phyloP scores from a whole-genome alignment of 257 asterid genomes.

The Lavandula angustifolia region DNA sequence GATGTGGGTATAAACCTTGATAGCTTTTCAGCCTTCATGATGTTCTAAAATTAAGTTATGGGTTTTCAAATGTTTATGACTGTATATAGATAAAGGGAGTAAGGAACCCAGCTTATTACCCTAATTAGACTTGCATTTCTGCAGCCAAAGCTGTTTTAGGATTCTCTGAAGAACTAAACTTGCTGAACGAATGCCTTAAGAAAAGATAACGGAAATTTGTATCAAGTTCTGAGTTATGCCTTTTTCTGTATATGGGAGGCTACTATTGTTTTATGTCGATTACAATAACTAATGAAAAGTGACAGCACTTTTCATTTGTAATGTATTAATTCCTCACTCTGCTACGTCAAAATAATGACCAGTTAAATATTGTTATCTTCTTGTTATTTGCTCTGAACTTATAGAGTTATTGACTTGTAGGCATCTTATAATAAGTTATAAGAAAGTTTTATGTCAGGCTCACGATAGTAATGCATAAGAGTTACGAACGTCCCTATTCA shows the following conservation, averaged over 20 bases:
- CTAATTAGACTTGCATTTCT: background rate
- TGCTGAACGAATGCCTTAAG: background rate
- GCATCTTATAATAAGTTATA: constrained; percentile 12
- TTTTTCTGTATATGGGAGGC: background rate
- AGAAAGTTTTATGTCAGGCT: background rate
- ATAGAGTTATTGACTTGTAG: background rate
- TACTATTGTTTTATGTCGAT: background rate
- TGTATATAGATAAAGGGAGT: background rate
- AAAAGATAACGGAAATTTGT: background rate
- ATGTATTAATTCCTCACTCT: too few relatives aligned
- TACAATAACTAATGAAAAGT: background rate
- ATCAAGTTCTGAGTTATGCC: background rate
- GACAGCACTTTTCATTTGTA: background rate
- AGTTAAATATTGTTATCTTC: background rate
- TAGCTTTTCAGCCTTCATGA: constrained; percentile 3
- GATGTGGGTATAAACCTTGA: background rate
- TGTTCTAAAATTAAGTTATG: background rate
- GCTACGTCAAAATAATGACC: background rate
- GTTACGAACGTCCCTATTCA: background rate
- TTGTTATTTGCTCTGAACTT: background rate
- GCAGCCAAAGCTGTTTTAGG: constrained; percentile 6
- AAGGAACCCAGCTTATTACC: background rate
- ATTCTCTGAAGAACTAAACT: background rate
- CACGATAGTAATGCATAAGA: background rate
- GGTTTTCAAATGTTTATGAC: background rate